Base-by-base conservation (phyloP, 257 asterid genomes). In the Primulina tabacum region DNA sequence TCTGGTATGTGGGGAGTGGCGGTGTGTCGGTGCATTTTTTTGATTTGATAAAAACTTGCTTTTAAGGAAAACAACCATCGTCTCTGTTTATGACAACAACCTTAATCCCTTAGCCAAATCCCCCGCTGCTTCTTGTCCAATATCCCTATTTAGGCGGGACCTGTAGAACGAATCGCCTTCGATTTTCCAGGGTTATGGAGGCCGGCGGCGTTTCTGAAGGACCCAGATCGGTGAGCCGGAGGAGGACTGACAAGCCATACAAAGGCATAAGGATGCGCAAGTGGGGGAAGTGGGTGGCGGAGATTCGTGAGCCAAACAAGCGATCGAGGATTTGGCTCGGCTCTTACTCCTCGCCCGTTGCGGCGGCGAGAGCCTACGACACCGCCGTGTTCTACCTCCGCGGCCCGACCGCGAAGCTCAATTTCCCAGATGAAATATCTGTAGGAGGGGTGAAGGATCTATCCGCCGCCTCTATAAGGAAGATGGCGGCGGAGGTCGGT, bases 281-380 rank as follows among this genome's bases (percentile, higher is more conserved):
- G 78, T 84, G 88, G 88, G 88, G 88, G 0, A 84, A 84, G 70
- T 84, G 88, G 88, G 88, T 84, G 61, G 88, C 88, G 10, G 88
- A 84, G 80, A 84, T 84, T 62, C 66, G 88, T 21, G 88, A 84
- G 40, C 88, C 88, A 0, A 84, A 84, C 47, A 84, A 84, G 74
- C 69, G 88, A 60, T 81, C 88, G 0, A 72, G 88, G 69, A 84
- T 84, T 28, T 84, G 88, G 88, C 53, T 84, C 28, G 88, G 88
- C 4, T 81, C 88, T 0, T 84, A 84, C 56, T 76, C 86, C 0
- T 76, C 88, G 0, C 82, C 88, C 20, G 76, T 78, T 4, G 88
- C 88, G 11, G 88, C 88, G n/a, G 88, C 88, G 1, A 62, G 86
- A 53, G 88, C 88, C 53, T 83, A 83, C 33, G 88, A 83, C 69